Base-by-base conservation (phyloP, 1,284 basidiomycete genomes). In the Microbotryum saponariae region DNA sequence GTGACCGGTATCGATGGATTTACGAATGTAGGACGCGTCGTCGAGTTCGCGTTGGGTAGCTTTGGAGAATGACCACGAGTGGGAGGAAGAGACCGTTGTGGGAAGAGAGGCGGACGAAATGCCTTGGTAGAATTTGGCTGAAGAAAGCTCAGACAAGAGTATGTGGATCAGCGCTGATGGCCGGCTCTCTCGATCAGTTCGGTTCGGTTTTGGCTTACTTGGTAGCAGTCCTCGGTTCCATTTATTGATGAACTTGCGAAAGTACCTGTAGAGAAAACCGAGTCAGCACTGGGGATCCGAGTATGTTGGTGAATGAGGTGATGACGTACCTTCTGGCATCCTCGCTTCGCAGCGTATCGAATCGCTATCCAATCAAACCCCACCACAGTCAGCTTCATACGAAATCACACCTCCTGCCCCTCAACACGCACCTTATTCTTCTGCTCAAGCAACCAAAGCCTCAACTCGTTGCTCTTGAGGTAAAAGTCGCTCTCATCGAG, bases 21-120 rank as follows among this genome's bases (percentile, higher is more conserved):
- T 66, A 23, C 67, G 58, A 18, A 68, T 47, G 2, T 56, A 57
- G 20, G 67, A 58, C 5, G 67, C 67, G 9, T 65, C 59, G 59
- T 68, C 67, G 33, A 68, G 60, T 47, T 68, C 67, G 10, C 58
- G 33, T 42, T 68, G 64, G 8, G 64, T 64, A 8, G 67, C 67
- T 33, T 66, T 66, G 4, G 42, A 31, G 56, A 66, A 68, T 12
- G 51, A 50, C 67, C 67, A 68, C 12, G 54, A 54, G 54, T 66
- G 60, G 16, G 61, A 46, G 29, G 67, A 59, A 12, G 60, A 62
- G 56, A 64, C 56, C 7, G 60, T 55, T 4, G 67, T 62, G 0
- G 62, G 58, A 51, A 66, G 53, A 5, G 62, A 64, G 7, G 62
- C 46, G 27, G 67, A 57, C 4, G 62, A 55, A 57, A 68, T 66